phyloP scores from a whole-genome alignment of 371 early-diverging fungal species.

The Lichtheimia ornata region DNA sequence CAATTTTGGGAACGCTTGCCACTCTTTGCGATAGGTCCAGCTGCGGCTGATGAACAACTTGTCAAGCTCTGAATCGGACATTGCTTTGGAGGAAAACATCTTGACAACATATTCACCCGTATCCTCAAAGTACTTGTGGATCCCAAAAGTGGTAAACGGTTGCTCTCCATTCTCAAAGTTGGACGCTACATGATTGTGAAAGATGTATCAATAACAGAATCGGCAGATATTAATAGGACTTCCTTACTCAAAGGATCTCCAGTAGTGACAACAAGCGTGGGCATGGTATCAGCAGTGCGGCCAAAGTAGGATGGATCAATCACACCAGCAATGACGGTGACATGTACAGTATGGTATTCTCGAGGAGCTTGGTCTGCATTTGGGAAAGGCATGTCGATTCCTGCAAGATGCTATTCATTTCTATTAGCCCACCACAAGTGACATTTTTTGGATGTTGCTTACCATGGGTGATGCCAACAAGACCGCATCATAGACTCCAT shows the following conservation, averaged over 20 bases:
- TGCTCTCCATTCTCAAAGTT: constrained; percentile 31
- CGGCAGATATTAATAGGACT: neutral
- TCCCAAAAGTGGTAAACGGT: constrained; percentile 53
- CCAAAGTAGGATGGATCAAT: constrained; percentile 60
- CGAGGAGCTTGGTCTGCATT: constrained; percentile 15
- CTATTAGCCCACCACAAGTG: neutral
- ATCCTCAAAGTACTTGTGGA: constrained; percentile 39
- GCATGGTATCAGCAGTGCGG: constrained; percentile 35
- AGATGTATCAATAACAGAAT: neutral
- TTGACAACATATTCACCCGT: constrained; percentile 57
- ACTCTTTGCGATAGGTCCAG: constrained; percentile 59
- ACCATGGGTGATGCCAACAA: constrained; percentile 61
- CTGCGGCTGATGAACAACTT: constrained; percentile 46
- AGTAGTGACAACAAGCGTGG: constrained; percentile 60
- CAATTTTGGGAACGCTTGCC: constrained; percentile 72
- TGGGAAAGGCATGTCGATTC: constrained; percentile 25
- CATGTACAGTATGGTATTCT: constrained; percentile 60
- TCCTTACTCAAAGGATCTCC: constrained; percentile 29
- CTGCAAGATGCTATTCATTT: constrained; percentile 10
- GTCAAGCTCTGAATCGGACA: constrained; percentile 46
- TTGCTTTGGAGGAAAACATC: constrained; percentile 52
- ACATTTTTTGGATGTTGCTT: constrained; percentile 4
- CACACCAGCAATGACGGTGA: constrained; percentile 63
- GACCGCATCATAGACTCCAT: constrained; percentile 55
- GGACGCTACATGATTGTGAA: constrained; percentile 13